phyloP scores from a whole-genome alignment of 192 early-diverging fungal species.

The Phycomyces nitens region DNA sequence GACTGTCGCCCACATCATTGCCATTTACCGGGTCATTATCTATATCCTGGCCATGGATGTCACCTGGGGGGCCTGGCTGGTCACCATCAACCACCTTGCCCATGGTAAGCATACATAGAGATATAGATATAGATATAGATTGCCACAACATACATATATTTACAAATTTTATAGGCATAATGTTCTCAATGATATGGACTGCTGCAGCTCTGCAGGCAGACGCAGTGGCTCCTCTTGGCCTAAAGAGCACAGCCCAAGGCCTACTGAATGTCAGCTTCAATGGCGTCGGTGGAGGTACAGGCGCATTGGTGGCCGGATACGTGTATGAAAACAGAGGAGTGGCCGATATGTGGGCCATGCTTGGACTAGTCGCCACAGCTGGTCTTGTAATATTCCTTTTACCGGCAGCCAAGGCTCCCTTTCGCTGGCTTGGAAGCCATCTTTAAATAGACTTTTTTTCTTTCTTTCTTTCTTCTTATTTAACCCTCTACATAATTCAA shows the following conservation, averaged over 20 bases:
- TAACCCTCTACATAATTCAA: neutral
- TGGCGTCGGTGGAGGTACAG: slow-evolving; percentile 23
- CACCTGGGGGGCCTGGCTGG: slow-evolving; percentile 8
- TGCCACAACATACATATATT: too few species aligned
- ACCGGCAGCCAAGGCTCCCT: neutral
- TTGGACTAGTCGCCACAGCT: neutral
- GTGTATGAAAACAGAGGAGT: slow-evolving; percentile 20
- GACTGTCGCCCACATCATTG: slow-evolving; percentile 3
- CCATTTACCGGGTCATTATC: slow-evolving; percentile 1
- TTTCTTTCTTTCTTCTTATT: neutral
- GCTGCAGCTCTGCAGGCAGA: slow-evolving; percentile 25
- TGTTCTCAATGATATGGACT: slow-evolving; percentile 20
- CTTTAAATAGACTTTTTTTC: neutral
- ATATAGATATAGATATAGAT: too few species aligned
- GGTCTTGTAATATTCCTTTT: neutral
- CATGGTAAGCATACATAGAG: too few species aligned
- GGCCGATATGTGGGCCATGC: slow-evolving; percentile 13
- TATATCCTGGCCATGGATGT: slow-evolving; percentile 3
- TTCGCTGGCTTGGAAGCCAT: too few species aligned
- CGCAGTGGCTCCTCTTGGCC: slow-evolving; percentile 6
- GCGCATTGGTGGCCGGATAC: slow-evolving; percentile 14
- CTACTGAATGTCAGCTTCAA: slow-evolving; percentile 22
- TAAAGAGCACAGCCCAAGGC: slow-evolving; percentile 17
- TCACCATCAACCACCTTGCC: slow-evolving; percentile 10
- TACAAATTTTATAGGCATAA: slow-evolving; percentile 6